A percentile compares a stretch with the other conserved stretches of the same genome.
phyloP scores from a whole-genome alignment of 2,329 filamentous ascomycete species.

The Stenocarpella maydis region DNA sequence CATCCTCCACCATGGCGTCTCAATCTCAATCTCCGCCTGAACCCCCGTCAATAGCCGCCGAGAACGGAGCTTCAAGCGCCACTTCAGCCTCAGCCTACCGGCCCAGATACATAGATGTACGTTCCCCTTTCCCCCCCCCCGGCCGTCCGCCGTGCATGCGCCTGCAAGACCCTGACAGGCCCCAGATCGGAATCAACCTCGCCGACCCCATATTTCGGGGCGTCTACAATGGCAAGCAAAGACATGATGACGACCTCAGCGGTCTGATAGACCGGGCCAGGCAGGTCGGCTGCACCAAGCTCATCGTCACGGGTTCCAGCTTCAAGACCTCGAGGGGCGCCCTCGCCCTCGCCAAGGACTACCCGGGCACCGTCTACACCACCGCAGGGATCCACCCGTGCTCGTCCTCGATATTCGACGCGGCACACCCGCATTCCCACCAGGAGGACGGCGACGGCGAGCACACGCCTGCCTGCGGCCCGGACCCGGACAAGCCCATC shows the following conservation, averaged over 20 bases:
- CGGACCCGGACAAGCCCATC: conserved; percentile 56
- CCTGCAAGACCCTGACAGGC: conserved; percentile 29
- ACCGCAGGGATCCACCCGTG: conserved; percentile 97
- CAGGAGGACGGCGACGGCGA: conserved; percentile 53
- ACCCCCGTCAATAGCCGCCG: conserved; percentile 12
- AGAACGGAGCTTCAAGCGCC: conserved; percentile 13
- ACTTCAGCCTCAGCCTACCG: conserved; percentile 44
- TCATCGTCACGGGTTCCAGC: conserved; percentile 94
- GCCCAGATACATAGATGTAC: conserved; percentile 70
- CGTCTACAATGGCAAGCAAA: conserved; percentile 79
- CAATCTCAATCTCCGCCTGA: conserved; percentile 30
- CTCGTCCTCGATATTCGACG: conserved; percentile 80
- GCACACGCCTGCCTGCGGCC: conserved; percentile 62
- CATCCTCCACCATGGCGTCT: conserved; percentile 36
- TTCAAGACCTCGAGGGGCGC: conserved; percentile 80
- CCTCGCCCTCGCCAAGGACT: conserved; percentile 74
- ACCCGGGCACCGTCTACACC: conserved; percentile 83
- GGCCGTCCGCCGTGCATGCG: not conserved
- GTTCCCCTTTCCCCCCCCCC: conserved; percentile 38
- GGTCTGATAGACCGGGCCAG: conserved; percentile 81
- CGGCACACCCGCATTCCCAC: conserved; percentile 53
- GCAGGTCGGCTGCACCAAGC: conserved; percentile 82
- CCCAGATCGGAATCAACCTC: conserved; percentile 90
- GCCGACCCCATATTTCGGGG: conserved; percentile 91
- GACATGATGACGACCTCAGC: conserved; percentile 76